phyloP scores from a whole-genome alignment of 345 rosid genomes.

The Boechera divaricarpa region DNA sequence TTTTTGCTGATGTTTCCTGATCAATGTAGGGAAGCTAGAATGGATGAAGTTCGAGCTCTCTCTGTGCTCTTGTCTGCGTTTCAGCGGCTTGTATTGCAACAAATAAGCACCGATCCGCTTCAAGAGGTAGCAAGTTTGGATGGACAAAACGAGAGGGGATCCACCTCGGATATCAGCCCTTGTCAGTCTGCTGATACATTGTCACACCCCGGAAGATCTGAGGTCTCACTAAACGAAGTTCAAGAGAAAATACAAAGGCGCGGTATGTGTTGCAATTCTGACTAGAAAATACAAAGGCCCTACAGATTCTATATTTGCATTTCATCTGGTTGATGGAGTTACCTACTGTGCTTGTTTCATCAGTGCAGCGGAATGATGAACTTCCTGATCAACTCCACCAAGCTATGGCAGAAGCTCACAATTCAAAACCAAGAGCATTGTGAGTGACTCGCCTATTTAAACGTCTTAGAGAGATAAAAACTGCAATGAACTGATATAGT shows the following conservation, averaged over 20 bases:
- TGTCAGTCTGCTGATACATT: conserved; percentile 12
- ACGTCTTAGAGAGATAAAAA: not conserved
- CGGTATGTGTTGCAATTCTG: conserved; percentile 53
- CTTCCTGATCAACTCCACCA: conserved; percentile 58
- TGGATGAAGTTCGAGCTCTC: conserved; percentile 43
- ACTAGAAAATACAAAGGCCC: conserved; percentile 13
- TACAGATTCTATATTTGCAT: not conserved
- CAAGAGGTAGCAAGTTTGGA: conserved; percentile 24
- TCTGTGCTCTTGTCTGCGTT: conserved; percentile 48
- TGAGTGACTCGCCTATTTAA: conserved; percentile 24
- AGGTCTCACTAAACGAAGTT: not conserved
- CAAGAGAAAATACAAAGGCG: conserved; percentile 37
- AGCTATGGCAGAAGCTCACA: conserved; percentile 61
- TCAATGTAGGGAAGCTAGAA: conserved; percentile 52
- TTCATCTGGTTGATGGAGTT: conserved; percentile 24
- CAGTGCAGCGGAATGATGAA: conserved; percentile 60
- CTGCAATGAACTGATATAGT: not conserved
- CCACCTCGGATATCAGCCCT: conserved; percentile 28
- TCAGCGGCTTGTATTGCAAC: conserved; percentile 46
- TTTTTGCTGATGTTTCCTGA: conserved; percentile 32
- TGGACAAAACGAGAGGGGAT: conserved; percentile 41
- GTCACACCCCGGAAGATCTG: not conserved
- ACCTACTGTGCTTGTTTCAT: conserved; percentile 36
- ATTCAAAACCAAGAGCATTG: conserved; percentile 58
- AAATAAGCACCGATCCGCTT: conserved; percentile 4